Evolutionary conservation across 441 rosid species (phyloP).

Genomic region (Isatis lusitanica): DNA sequence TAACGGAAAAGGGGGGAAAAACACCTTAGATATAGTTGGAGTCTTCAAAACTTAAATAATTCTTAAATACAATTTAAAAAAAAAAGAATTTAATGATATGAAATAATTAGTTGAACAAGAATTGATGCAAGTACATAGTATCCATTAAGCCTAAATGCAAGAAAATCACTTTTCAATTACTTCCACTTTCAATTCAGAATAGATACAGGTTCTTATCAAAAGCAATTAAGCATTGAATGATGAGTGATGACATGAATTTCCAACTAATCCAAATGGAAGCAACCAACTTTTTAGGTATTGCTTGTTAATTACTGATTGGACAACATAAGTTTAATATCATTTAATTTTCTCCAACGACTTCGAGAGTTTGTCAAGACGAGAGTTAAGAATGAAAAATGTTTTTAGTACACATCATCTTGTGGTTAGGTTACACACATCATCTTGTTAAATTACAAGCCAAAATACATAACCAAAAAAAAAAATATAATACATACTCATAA

Average conservation of each 20-base stretch:
- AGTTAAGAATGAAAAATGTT: not conserved
- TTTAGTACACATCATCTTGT: slow-evolving; percentile 18
- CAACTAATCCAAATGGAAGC: slow-evolving; percentile 30
- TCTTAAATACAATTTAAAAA: not conserved
- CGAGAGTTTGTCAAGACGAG: slow-evolving; percentile 19
- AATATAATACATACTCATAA: not conserved
- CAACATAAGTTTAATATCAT: not conserved
- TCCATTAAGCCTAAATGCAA: not conserved
- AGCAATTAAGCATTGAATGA: slow-evolving; percentile 30
- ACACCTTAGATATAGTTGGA: not conserved
- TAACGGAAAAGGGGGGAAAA: not conserved
- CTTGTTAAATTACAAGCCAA: slow-evolving; percentile 16
- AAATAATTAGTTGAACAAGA: not conserved
- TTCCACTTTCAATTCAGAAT: slow-evolving; percentile 5
- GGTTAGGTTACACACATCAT: slow-evolving; percentile 17
- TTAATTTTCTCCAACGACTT: slow-evolving; percentile 28
- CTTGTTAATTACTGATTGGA: slow-evolving; percentile 29
- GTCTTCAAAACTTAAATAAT: not conserved
- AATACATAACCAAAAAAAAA: not conserved
- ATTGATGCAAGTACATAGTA: not conserved
- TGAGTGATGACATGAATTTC: slow-evolving; percentile 23
- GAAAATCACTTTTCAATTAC: not conserved
- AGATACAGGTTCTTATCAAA: slow-evolving; percentile 12
- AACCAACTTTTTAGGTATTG: slow-evolving; percentile 30
- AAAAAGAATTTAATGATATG: not conserved